phyloP scores from a whole-genome alignment of 345 rosid species.

The Lenwebbia sp. region DNA sequence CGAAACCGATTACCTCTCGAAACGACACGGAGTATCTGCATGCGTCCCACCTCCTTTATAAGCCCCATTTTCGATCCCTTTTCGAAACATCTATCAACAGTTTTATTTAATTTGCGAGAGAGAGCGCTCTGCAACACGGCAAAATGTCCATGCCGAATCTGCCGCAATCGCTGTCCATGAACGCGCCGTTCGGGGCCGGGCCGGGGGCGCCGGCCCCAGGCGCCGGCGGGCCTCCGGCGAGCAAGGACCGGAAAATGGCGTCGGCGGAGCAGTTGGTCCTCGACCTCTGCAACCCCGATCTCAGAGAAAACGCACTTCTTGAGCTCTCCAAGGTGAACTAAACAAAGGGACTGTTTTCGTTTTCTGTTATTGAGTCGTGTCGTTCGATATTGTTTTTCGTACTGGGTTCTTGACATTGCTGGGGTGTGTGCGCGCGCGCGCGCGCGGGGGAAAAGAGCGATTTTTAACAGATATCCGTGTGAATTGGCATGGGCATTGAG shows the following conservation, averaged over 20 bases:
- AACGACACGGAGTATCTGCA: not conserved
- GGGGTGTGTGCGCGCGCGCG: not conserved
- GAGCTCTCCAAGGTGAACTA: slow-evolving; percentile 48
- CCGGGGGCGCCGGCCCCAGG: slow-evolving; percentile 30
- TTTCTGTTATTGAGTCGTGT: not conserved
- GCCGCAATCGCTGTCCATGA: slow-evolving; percentile 59
- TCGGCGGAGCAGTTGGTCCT: slow-evolving; percentile 90
- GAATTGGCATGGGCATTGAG: not conserved
- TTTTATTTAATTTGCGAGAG: not conserved
- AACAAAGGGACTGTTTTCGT: not conserved
- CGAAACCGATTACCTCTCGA: not conserved
- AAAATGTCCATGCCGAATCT: slow-evolving; percentile 46
- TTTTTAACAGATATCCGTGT: not conserved
- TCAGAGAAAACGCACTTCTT: slow-evolving; percentile 79
- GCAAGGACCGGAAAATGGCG: slow-evolving; percentile 81
- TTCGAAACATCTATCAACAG: not conserved
- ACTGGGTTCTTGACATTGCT: not conserved
- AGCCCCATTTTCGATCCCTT: not conserved
- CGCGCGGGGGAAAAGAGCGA: not conserved
- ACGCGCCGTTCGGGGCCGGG: slow-evolving; percentile 42
- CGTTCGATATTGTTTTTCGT: not conserved
- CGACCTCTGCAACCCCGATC: slow-evolving; percentile 89
- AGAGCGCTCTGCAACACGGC: not conserved
- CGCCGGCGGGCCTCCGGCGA: slow-evolving; percentile 39
- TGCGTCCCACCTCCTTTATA: not conserved